Evolutionary conservation across 257 asterid species (phyloP).

Genomic region (Verbascum thapsus): DNA sequence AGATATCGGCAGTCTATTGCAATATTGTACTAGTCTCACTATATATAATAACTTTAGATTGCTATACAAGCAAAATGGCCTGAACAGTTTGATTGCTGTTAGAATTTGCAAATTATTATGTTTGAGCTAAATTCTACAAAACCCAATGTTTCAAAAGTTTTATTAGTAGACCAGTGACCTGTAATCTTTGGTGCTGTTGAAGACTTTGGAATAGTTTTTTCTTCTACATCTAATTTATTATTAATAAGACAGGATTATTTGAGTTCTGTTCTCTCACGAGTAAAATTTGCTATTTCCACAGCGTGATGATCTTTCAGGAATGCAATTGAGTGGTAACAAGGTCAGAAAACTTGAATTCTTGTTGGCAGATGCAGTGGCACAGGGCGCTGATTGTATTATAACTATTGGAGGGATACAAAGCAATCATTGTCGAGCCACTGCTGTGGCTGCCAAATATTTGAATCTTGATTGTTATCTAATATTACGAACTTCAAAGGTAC

Average conservation of each 20-base stretch:
- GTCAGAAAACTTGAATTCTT: constrained; percentile 95
- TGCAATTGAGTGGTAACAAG: constrained; percentile 99
- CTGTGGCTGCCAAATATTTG: constrained; percentile 92
- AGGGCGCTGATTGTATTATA: constrained; percentile 86
- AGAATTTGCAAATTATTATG: neutral
- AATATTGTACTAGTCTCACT: neutral
- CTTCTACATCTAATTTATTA: neutral
- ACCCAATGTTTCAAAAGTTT: neutral
- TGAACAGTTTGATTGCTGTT: constrained; percentile 6
- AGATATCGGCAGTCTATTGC: neutral
- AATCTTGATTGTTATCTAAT: constrained; percentile 88
- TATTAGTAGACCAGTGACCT: neutral
- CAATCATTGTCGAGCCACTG: constrained; percentile 97
- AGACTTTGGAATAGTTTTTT: neutral
- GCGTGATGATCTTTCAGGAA: constrained; percentile 98
- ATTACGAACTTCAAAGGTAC: constrained; percentile 91
- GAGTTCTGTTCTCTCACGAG: constrained; percentile 32
- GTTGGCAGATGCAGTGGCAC: constrained; percentile 90
- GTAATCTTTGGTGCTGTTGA: neutral
- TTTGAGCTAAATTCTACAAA: neutral
- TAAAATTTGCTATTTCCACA: constrained; percentile 38
- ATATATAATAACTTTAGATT: neutral
- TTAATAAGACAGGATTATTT: neutral
- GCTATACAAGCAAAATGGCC: neutral
- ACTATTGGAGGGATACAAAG: constrained; percentile 98